Evolutionary conservation across 2,329 filamentous ascomycete species (phyloP), one percentile per base, ranked within the genome.

Genomic region (Microdochium bolleyi): DNA sequence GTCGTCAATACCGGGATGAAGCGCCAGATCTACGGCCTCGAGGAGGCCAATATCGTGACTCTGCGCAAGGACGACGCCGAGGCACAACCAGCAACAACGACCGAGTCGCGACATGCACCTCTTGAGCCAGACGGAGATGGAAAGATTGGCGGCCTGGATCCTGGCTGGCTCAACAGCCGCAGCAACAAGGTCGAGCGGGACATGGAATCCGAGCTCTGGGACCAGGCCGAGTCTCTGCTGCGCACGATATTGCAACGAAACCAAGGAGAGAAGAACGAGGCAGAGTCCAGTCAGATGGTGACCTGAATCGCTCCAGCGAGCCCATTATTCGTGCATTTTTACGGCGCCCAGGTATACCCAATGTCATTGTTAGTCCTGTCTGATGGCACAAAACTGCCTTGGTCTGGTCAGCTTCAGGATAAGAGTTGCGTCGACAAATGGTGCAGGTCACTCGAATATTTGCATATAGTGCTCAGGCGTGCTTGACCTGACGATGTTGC

Each of bases 131-230:
- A 81, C 48, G 80, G 77, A 38, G 70, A 74, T 53, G 81, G 75
- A 22, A 75, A 74, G 60, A 78, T 83, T 32, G 80, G 79, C 10
- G 73, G 72, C 25, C 74, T 96, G 51, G 92, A 96, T 64, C 85
- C 95, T 14, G 92, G 92, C 30, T 92, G 88, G 82, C 70, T 97
- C 61, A 97, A 96, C 65, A 92, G 89, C 62, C 80, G 89, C 53
- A 89, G 88, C 56, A 87, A 88, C 57, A 86, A 86, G 57, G 88
- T 95, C 22, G 89, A 89, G 53, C 82, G 85, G 61, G 87, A 89
- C 57, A 94, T 92, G 77, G 90, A 95, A 64, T 81, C 82, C 2
- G 89, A 96, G 70, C 72, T 95, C 48, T 87, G 92, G 83, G 77
- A 59, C 9, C 56, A 67, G 51, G 56, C 61, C 10, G 61, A 65